These are phyloP conservation scores for Sporothrix euskadiensis DNA, from an alignment of 2,329 filamentous ascomycete genomes.

Conservation along the genomic window DNA sequence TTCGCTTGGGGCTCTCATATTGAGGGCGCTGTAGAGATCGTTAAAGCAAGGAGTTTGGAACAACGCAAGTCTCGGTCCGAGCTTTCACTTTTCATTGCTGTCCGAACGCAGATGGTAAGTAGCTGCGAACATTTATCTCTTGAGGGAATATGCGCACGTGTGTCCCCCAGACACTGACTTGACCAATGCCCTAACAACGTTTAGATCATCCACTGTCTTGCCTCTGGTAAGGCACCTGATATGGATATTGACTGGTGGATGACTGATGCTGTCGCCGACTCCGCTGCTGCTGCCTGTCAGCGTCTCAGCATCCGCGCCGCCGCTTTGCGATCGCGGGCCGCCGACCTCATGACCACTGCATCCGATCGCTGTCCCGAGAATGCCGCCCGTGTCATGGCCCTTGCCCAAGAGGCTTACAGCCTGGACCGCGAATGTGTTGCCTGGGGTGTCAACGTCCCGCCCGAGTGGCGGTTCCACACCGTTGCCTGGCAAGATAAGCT, in stretches of 20 bases:
- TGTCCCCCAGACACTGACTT: neutral
- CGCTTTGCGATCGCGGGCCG: constrained; percentile 58
- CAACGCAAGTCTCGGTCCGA: constrained; percentile 57
- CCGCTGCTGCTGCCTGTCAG: constrained; percentile 51
- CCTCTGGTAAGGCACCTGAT: constrained; percentile 52
- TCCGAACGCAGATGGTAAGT: constrained; percentile 61
- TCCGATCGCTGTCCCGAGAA: constrained; percentile 50
- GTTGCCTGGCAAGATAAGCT: constrained; percentile 59
- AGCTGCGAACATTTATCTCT: neutral
- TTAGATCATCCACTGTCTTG: constrained; percentile 59
- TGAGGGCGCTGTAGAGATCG: constrained; percentile 63
- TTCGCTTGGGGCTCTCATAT: constrained; percentile 64
- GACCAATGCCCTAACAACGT: neutral
- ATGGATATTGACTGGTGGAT: constrained; percentile 64
- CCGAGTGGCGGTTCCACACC: constrained; percentile 53
- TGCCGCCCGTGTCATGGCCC: constrained; percentile 51
- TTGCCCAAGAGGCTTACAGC: constrained; percentile 54
- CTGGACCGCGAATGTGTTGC: constrained; percentile 54
- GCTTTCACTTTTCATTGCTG: constrained; percentile 58
- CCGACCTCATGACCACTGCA: constrained; percentile 50
- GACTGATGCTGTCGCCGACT: constrained; percentile 52
- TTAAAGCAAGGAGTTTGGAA: constrained; percentile 58
- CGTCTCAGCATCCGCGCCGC: constrained; percentile 55
- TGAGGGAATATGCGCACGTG: too few species aligned
- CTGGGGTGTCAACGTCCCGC: constrained; percentile 55